Conservation (phyloP, 169 alveolate species). For the Plasmodium knowlesi region DNA sequence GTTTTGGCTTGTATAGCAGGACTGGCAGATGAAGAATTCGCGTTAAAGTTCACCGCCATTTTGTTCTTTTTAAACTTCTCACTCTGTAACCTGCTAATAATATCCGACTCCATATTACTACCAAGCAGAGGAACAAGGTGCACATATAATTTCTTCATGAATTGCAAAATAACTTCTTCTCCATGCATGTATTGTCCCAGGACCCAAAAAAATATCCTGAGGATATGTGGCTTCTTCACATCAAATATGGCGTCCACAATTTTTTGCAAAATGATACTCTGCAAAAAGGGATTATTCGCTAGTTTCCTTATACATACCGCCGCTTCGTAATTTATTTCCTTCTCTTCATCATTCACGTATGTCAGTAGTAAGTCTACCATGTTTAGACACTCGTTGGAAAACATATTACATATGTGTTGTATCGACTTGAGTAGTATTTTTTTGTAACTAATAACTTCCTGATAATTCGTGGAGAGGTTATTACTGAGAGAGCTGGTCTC, state of each 20-base stretch:
- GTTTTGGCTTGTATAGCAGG: conserved; percentile 85
- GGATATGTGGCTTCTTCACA: conserved; percentile 61
- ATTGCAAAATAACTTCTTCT: conserved; percentile 7
- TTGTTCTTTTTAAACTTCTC: conserved; percentile 75
- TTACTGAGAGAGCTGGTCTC: neutral
- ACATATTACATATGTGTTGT: conserved; percentile 80
- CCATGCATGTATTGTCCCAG: conserved; percentile 53
- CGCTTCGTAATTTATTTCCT: conserved; percentile 78
- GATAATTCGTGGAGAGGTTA: conserved; percentile 60
- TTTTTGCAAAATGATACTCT: conserved; percentile 39
- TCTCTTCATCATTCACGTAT: conserved; percentile 75
- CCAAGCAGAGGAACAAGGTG: conserved; percentile 36
- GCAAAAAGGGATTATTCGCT: neutral
- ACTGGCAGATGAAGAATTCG: neutral
- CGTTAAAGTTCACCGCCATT: conserved; percentile 39
- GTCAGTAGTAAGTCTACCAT: conserved; percentile 77
- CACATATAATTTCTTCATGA: conserved; percentile 12
- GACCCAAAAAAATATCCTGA: conserved; percentile 74
- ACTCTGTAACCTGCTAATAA: conserved; percentile 49
- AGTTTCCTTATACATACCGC: conserved; percentile 78
- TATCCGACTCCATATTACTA: conserved; percentile 34
- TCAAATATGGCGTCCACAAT: conserved; percentile 66
- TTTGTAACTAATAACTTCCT: conserved; percentile 76
- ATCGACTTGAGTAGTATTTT: conserved; percentile 78
- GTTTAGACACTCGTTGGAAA: conserved; percentile 74